A percentile compares a stretch with the other conserved stretches of the same genome.
phyloP scores from a whole-genome alignment of 129 eudicot genomes.

The Flaveria ramosissima region DNA sequence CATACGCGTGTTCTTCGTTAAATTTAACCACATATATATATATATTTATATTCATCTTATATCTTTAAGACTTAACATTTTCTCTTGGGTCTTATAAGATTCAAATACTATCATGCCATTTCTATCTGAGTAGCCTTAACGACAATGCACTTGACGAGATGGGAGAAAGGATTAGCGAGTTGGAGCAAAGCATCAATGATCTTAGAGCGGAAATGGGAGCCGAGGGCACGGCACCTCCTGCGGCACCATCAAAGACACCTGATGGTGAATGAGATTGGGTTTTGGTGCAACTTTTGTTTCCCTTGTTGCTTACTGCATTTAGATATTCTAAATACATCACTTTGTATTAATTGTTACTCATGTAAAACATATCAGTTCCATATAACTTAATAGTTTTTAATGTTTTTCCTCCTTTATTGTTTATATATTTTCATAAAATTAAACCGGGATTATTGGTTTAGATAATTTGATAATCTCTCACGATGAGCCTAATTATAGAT shows the following conservation, averaged over 20 bases:
- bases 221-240: constrained; percentile 73
- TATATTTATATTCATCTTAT: neutral
- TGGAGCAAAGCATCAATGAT: constrained; percentile 92
- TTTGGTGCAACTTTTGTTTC: constrained; percentile 21
- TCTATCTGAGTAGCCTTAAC: constrained; percentile 52
- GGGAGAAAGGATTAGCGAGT: constrained; percentile 88
- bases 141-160: constrained; percentile 75
- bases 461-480: no score
- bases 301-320: constrained; percentile 17
- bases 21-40: neutral
- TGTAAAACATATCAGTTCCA: no score
- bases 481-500: no score
- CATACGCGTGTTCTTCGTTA: neutral
- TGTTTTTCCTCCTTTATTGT: no score
- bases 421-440: no score
- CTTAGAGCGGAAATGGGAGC: constrained; percentile 87
- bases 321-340: neutral
- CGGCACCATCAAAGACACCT: constrained; percentile 42
- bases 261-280: constrained; percentile 41
- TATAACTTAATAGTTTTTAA: no score
- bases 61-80: neutral
- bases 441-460: no score
- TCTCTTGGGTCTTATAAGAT: neutral
- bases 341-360: no score
- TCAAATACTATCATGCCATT: neutral